Percentiles rank a stretch among this genome's conserved stretches.
These are phyloP conservation scores for Verticillium zaregamsianum DNA, from an alignment of 2,329 filamentous ascomycete genomes.

Conservation along the genomic window DNA sequence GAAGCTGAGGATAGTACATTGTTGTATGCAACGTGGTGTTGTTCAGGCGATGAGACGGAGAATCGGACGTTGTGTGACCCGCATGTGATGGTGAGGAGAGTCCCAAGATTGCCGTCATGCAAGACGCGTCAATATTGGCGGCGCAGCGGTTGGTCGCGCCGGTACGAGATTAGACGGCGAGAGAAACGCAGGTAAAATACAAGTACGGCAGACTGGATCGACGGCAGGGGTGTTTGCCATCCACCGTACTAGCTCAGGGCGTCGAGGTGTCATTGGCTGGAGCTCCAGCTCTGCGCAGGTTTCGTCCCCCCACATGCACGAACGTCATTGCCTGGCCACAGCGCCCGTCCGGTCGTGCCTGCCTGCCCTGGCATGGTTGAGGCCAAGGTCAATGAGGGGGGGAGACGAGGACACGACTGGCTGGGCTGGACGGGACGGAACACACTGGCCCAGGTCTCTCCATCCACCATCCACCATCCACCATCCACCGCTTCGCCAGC, in stretches of 20 bases:
- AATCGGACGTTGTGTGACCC: too few relatives aligned
- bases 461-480: neutral
- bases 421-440: neutral
- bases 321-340: constrained; percentile 8
- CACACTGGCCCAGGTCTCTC: neutral
- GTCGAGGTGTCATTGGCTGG: neutral
- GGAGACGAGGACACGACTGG: neutral
- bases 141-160: neutral
- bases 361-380: constrained; percentile 5
- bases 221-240: neutral
- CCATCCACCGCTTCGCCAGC: too few relatives aligned
- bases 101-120: neutral
- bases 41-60: too few relatives aligned
- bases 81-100: too few relatives aligned
- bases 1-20: too few relatives aligned
- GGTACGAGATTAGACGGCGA: neutral
- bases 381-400: constrained; percentile 4
- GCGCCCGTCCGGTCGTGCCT: too few relatives aligned
- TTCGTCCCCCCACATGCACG: constrained; percentile 6
- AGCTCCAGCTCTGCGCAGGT: neutral
- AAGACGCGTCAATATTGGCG: neutral
- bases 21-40: too few relatives aligned
- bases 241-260: neutral
- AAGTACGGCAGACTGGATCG: too few relatives aligned
- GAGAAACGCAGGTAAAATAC: neutral